Evolutionary conservation across 2,329 filamentous ascomycete species (phyloP).

Genomic region (Camptophora hylomeconis): DNA sequence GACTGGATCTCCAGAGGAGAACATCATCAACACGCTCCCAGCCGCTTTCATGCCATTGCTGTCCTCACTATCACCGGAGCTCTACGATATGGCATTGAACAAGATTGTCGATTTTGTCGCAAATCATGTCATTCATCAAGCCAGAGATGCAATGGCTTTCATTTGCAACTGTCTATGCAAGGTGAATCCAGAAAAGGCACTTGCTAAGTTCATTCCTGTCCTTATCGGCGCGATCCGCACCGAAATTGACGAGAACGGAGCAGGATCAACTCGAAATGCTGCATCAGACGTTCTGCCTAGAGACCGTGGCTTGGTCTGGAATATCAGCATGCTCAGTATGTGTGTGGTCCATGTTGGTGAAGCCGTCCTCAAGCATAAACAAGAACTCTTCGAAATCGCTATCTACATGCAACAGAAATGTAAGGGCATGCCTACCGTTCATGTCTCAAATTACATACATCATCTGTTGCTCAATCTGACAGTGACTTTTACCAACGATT

Average conservation of each 20-base stretch:
- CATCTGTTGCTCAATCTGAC: slow-evolving; percentile 90
- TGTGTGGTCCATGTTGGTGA: slow-evolving; percentile 90
- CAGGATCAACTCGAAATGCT: slow-evolving; percentile 85
- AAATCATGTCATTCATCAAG: slow-evolving; percentile 91
- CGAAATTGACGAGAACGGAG: slow-evolving; percentile 93
- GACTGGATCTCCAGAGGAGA: slow-evolving; percentile 87
- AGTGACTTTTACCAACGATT: slow-evolving; percentile 84
- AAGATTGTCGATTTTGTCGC: slow-evolving; percentile 88
- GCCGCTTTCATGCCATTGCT: slow-evolving; percentile 84
- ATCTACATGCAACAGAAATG: slow-evolving; percentile 95
- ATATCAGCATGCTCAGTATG: slow-evolving; percentile 95
- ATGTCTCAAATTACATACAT: slow-evolving; percentile 95
- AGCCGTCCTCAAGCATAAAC: slow-evolving; percentile 76
- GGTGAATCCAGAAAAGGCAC: slow-evolving; percentile 82
- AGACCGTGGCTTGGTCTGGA: slow-evolving; percentile 89
- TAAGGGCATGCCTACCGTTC: slow-evolving; percentile 82
- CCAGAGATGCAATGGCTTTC: slow-evolving; percentile 95
- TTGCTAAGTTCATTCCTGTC: slow-evolving; percentile 83
- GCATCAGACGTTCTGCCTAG: slow-evolving; percentile 86
- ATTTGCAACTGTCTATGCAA: slow-evolving; percentile 95
- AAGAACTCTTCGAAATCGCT: slow-evolving; percentile 81
- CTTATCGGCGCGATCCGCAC: slow-evolving; percentile 83
- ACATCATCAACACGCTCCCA: slow-evolving; percentile 88
- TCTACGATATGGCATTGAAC: slow-evolving; percentile 82
- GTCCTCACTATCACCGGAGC: slow-evolving; percentile 76